Evolutionary conservation across 345 rosid species (phyloP).

Genomic region (Ailanthus altissimus): DNA sequence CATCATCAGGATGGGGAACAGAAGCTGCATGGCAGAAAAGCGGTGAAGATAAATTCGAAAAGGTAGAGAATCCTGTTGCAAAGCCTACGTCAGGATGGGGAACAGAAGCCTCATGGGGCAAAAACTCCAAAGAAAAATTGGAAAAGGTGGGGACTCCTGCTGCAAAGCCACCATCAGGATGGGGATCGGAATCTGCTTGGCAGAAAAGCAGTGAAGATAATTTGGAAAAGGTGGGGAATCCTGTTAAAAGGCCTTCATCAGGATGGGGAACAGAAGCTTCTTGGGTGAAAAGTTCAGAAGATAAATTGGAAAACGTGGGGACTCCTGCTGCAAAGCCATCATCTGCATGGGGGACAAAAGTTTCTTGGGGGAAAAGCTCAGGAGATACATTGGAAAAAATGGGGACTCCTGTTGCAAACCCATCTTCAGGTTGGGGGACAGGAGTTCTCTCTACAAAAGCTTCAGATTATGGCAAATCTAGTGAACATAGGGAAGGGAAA

Average conservation of each 20-base stretch:
- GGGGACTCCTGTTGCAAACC: conserved; percentile 7
- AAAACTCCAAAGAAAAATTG: conserved; percentile 21
- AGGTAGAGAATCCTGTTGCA: neutral
- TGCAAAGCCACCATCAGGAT: conserved; percentile 30
- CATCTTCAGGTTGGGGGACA: conserved; percentile 38
- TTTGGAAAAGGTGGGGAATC: neutral
- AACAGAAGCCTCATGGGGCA: conserved; percentile 24
- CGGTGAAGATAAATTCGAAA: neutral
- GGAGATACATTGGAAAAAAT: conserved; percentile 17
- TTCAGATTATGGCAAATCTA: conserved; percentile 14
- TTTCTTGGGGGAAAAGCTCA: conserved; percentile 29
- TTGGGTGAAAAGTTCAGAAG: conserved; percentile 31
- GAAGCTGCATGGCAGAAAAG: conserved; percentile 13
- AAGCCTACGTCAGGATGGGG: conserved; percentile 27
- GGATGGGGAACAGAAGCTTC: conserved; percentile 31
- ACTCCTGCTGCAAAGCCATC: conserved; percentile 13
- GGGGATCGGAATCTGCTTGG: conserved; percentile 27
- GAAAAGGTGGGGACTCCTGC: conserved; percentile 9
- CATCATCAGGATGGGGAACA: conserved; percentile 38
- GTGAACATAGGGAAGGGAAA: neutral
- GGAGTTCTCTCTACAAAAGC: neutral
- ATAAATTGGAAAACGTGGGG: conserved; percentile 13
- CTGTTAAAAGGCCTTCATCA: neutral
- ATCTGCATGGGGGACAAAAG: conserved; percentile 37
- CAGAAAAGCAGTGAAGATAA: neutral